Evolutionary conservation across 495 filamentous ascomycete species (phyloP), one percentile per base, ranked within the genome.

Genomic region (Podospora pseudopauciseta): DNA sequence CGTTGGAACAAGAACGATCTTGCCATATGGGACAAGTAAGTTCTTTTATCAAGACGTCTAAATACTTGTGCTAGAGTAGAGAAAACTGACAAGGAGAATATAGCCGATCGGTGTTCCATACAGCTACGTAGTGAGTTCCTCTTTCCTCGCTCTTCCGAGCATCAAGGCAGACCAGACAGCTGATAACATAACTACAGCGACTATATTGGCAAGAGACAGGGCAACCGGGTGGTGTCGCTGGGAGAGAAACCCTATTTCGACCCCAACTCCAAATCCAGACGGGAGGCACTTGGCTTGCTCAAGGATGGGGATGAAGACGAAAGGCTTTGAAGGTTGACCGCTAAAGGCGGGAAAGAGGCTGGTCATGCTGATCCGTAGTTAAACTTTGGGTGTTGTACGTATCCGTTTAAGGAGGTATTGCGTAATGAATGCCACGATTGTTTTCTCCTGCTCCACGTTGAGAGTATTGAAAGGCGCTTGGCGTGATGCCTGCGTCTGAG

Each of bases 1-100:
- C 80, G 84, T 65, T 92, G 87, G 88, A 84, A 86, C 69, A 74
- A 79, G 68, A 86, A 86, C 67, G 84, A 89, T 74, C 72, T 89
- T 19, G 88, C 89, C 0, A 87, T 92, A 67, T 92, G 90, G 90
- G 90, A 92, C 79, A 92, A 79, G 71, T 77, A 54, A 64, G 70
- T 70, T 49, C 2, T 16, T 49, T 49, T 11, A 3, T 11, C 9
- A 6, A 6, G 6, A 5, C 4, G 18, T 5, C 39, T 53, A 32
- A 20, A 57, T 13, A 13, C 2, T 11, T 13, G 23, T 6, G 13
- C 15, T 56, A 53, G 26, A 27, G 5, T n/a, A 28, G 59, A 18
- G 16, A 3, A 39, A 9, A 32, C 70, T 71, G 57, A 74, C 67
- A 56, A 49, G 18, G 15, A 19, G 11, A 57, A 4, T 26, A 15